Evolutionary conservation across 805 yeast genomes (phyloP), one percentile per base, ranked within the genome.

Genomic region (Pichia deserticola): DNA sequence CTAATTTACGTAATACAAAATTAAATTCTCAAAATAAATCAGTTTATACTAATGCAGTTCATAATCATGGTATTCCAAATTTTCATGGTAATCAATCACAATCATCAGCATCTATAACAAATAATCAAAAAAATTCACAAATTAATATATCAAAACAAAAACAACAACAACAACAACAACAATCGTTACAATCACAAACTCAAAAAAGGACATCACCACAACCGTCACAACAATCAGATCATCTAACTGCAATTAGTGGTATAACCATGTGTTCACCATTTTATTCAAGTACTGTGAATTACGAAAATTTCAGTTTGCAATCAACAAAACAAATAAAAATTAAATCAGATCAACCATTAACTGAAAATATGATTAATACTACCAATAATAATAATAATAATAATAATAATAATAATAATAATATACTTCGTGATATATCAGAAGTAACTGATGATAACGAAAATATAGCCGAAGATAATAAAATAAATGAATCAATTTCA

Each of bases 201-300:
- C 49, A 49, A 33, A 32, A 7, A 9, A 48, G 36, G 36, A 15
- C 12, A 32, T 47, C 44, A 48, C 58, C 87, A 90, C 4, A 82
- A 67, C 60, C 95, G 72, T 52, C 88, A 70, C 59, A 95, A 74
- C 33, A 67, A 63, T 33, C 47, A 10, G 40, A 40, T 37, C 49
- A 53, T 30, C 29, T 49, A 7, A 79, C 84, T 25, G 74, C 78
- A 35, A 55, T 60, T n/a, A 57, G 64, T 13, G 62, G 67, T 6
- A 62, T 67, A 15, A 54, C 57, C 28, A 56, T 67, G 28, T 47
- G 53, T 33, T 68, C 71, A 5, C 58, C 61, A 3, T 55, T 59
- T 9, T 57, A 71, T 12, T 59, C 66, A 11, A 61, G 67, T 6
- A 54, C 63, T n/a, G 49, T 46, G 5, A 42, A 35, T 25, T 44